A percentile compares a stretch with the other conserved stretches of the same genome.
These are phyloP conservation scores for Vigna radiata DNA, from an alignment of 306 rosid species.

Conservation along the genomic window DNA sequence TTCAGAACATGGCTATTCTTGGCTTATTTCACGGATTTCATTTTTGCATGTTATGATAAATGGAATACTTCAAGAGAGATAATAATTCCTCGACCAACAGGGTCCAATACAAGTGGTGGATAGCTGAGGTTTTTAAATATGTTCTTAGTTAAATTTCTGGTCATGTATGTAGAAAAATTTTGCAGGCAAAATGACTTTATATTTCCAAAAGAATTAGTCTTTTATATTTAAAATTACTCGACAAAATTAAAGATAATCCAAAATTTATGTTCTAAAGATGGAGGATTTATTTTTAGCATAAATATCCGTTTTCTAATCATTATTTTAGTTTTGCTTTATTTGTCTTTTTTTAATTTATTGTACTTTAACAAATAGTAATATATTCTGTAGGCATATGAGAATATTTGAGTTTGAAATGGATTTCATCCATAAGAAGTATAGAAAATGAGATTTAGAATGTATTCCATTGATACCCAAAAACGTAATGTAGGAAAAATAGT, in stretches of 20 bases:
- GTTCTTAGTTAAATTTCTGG: too few relatives aligned
- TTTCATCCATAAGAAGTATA: background rate
- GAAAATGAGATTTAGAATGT: too few relatives aligned
- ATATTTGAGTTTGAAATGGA: background rate
- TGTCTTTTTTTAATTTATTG: background rate
- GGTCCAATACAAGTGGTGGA: too few relatives aligned
- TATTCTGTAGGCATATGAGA: background rate
- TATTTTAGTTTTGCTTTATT: background rate
- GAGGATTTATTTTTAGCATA: background rate
- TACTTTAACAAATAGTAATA: background rate
- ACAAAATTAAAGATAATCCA: background rate
- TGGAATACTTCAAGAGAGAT: background rate
- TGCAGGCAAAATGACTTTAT: too few relatives aligned
- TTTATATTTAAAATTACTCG: too few relatives aligned
- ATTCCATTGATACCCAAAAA: too few relatives aligned
- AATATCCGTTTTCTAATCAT: background rate
- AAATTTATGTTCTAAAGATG: background rate
- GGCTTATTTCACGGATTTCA: background rate
- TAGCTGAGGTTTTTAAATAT: too few relatives aligned
- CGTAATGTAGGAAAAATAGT: too few relatives aligned
- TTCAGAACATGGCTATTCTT: constrained; percentile 9
- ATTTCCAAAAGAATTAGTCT: too few relatives aligned
- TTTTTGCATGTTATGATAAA: constrained; percentile 17
- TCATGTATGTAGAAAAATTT: too few relatives aligned
- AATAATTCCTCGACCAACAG: too few relatives aligned